These are phyloP conservation scores for Miamiensis avidus DNA, from an alignment of 169 alveolate genomes.

Conservation along the genomic window DNA sequence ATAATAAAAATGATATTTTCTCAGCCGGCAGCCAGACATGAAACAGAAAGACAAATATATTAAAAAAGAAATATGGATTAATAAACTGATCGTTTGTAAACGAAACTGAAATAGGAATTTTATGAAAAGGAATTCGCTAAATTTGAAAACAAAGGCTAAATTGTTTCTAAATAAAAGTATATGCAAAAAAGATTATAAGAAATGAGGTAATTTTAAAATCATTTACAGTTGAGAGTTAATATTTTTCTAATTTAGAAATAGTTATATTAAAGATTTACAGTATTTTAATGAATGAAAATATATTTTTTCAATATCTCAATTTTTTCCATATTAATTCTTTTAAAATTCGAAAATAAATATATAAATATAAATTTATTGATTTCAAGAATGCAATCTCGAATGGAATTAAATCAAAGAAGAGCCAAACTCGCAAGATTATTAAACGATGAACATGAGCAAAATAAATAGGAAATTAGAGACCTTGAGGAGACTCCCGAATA, in stretches of 20 bases:
- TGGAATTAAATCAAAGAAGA: slow-evolving; percentile 21
- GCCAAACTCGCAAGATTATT: slow-evolving; percentile 12
- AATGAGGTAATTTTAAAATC: neutral
- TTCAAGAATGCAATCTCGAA: neutral
- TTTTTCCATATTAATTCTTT: too few relatives aligned
- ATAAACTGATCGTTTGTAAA: neutral
- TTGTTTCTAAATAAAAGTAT: slow-evolving; percentile 12
- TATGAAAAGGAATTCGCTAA: slow-evolving; percentile 28
- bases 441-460: slow-evolving; percentile 3
- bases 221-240: too few relatives aligned
- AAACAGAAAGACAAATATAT: neutral
- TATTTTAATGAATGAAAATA: neutral
- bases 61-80: neutral
- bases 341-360: too few relatives aligned
- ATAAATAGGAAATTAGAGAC: slow-evolving; percentile 20
- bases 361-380: too few relatives aligned
- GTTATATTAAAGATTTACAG: too few relatives aligned
- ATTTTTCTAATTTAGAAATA: too few relatives aligned
- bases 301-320: too few relatives aligned
- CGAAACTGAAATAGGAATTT: slow-evolving; percentile 21
- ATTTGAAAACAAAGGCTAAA: slow-evolving; percentile 30
- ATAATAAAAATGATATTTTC: neutral
- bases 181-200: slow-evolving; percentile 8
- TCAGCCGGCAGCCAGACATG: neutral
- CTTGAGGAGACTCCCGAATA: slow-evolving; percentile 39